Evolutionary conservation across 495 filamentous ascomycete species (phyloP).

Genomic region (Chaetomium cochliodes): DNA sequence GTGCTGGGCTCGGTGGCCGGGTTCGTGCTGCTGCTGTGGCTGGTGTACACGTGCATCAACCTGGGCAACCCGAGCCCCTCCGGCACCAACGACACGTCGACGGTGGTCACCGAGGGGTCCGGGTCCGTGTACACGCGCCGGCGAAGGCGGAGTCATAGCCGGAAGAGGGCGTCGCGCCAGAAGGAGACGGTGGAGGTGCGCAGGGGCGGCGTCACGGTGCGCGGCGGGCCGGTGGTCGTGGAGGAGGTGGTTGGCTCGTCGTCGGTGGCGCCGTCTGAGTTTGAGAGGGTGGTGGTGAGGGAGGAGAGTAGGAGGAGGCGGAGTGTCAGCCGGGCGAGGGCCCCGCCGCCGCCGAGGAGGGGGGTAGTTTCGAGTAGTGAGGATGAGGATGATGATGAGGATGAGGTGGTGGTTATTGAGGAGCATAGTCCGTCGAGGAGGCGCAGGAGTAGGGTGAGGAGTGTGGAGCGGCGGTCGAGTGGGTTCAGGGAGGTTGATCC

Average conservation of each 20-base stretch:
- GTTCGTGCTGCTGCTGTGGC: slow-evolving; percentile 73
- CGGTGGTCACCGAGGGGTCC: slow-evolving; percentile 29
- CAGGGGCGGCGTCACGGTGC: slow-evolving; percentile 22
- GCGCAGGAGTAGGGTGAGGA: slow-evolving; percentile 35
- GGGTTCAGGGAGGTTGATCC: slow-evolving; percentile 39
- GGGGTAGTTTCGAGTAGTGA: slow-evolving; percentile 34
- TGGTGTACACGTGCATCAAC: slow-evolving; percentile 67
- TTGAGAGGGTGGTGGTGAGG: slow-evolving; percentile 43
- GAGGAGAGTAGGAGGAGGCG: slow-evolving; percentile 33
- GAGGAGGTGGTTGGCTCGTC: slow-evolving; percentile 25
- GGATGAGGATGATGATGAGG: slow-evolving; percentile 31
- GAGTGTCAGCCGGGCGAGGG: slow-evolving; percentile 21
- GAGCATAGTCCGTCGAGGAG: slow-evolving; percentile 39
- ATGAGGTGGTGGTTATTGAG: slow-evolving; percentile 49
- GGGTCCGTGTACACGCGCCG: slow-evolving; percentile 42
- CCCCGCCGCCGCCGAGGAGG: slow-evolving; percentile 22
- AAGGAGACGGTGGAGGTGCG: slow-evolving; percentile 43
- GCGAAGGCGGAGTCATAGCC: slow-evolving; percentile 21
- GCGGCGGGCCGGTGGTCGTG: slow-evolving; percentile 30
- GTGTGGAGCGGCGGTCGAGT: slow-evolving; percentile 37
- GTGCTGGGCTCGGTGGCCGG: slow-evolving; percentile 80
- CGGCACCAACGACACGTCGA: background rate
- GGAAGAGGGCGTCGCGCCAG: slow-evolving; percentile 8
- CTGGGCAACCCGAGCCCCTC: slow-evolving; percentile 36
- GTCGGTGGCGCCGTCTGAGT: slow-evolving; percentile 6